Evolutionary conservation across 1,284 basidiomycete species (phyloP).

Genomic region (Nidula niveotomentosa): DNA sequence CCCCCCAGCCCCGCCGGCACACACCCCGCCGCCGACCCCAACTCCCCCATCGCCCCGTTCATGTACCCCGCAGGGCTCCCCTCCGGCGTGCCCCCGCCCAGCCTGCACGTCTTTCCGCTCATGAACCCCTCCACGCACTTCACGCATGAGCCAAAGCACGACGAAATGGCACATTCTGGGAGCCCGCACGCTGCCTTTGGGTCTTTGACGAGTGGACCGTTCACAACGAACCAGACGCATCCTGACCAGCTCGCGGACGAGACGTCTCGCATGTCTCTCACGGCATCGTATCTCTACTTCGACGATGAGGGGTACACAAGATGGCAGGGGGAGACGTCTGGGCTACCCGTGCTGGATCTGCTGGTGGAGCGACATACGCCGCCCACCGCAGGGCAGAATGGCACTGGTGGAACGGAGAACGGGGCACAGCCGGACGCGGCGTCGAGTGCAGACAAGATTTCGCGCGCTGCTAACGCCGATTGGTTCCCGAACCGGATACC

Average conservation of each 20-base stretch:
- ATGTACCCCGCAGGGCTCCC: conserved; percentile 51
- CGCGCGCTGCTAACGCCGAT: conserved; percentile 33
- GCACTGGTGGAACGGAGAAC: not conserved
- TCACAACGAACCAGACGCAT: conserved; percentile 21
- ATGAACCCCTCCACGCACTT: conserved; percentile 80
- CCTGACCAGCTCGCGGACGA: conserved; percentile 56
- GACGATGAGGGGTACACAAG: conserved; percentile 82
- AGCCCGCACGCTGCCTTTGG: conserved; percentile 44
- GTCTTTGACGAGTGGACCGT: conserved; percentile 34
- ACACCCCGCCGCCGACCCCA: conserved; percentile 26
- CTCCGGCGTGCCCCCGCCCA: conserved; percentile 73
- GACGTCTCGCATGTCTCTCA: conserved; percentile 56
- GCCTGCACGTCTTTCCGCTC: conserved; percentile 70
- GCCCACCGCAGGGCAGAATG: conserved; percentile 12
- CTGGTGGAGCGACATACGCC: conserved; percentile 60
- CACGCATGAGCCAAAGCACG: conserved; percentile 35
- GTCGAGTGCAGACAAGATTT: conserved; percentile 17
- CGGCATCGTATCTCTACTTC: conserved; percentile 77
- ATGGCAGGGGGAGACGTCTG: conserved; percentile 90
- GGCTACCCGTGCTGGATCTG: conserved; percentile 81
- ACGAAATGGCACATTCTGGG: conserved; percentile 31
- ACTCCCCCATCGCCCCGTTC: conserved; percentile 55
- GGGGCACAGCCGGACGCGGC: conserved; percentile 11
- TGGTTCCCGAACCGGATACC: conserved; percentile 83
- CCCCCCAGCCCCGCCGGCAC: conserved; percentile 27